Base-by-base conservation (phyloP, 164 flowering plant genomes). In the Berberis thunbergii region DNA sequence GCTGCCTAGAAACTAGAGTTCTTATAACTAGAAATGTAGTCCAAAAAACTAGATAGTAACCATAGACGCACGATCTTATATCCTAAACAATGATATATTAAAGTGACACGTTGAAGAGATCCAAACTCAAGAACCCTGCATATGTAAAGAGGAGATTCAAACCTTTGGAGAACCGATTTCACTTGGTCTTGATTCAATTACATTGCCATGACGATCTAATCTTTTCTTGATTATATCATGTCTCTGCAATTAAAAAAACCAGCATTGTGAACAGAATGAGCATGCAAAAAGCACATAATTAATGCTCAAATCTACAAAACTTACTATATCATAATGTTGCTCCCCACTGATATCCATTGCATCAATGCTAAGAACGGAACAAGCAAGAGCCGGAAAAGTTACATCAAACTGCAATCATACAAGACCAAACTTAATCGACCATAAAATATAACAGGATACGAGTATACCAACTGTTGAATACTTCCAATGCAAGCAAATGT, bases 111-210 rank as follows among this genome's bases (percentile, higher is more conserved):
- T 4, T 46, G 4, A 46, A 46, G 49, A 46, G 49, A 4, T 8
- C 49, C 54, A 3, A 52, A 52, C 50, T 6, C 54, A 52, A 46
- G 6, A 46, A 52, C 1, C n/a, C 11, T 52, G n/a, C 3, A 52
- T 11, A 2, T 52, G 13, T 6, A 49, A 49, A 53, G 60, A 49
- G 44, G 45, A 55, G 60, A 26, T 43, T 75, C 83, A 58, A 43
- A 88, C 96, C 92, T 86, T 88, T 57, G 96, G 88, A 38, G 83
- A 78, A 62, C 96, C 96, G 74, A 88, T 83, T 56, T 90, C 92
- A 59, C 86, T 92, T 67, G 74, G 74, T 57, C 79, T 80, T 43
- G 85, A 69, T 72, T 83, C 96, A 49, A 84, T 86, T 3, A 83
- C 84, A 72, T 80, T 83, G 41, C 92, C 96, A 64, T 77, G 84